Evolutionary conservation across 176 grass and related monocot genomes (phyloP), one percentile per base, ranked within the genome.

Genomic region (Oryza officinalis): DNA sequence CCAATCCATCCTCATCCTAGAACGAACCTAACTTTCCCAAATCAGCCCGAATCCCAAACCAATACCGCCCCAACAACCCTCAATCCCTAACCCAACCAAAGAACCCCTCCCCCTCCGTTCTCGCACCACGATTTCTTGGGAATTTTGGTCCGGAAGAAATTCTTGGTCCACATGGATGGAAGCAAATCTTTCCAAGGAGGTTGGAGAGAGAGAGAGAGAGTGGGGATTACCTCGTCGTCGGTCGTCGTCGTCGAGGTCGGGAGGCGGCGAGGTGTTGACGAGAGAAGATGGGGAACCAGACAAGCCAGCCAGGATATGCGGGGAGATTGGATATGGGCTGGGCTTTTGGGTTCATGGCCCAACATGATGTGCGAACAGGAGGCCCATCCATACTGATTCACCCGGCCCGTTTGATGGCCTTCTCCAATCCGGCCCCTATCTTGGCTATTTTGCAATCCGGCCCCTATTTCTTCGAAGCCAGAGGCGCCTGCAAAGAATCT

Each of bases 241-340:
- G 65, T 45, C 65, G 65, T 45, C 65, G 33, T 35, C 33, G 74
- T 65, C 38, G 50, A 33, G 37, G 25, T n/a, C 65, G 8, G 64
- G 23, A 18, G 83, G 83, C 75, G 83, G 37, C 67, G 83, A 79
- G 65, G 75, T 7, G 73, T 77, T 45, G 83, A 64, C 66, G 23
- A 38, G 73, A 44, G n/a, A 50, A 14, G 37, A 61, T 61, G 37
- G 10, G 31, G 44, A 59, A 12, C 3, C 18, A 26, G 3, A 22
- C 22, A 20, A 20, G 5, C 2, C 22, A 20, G 46, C 4, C 6
- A 64, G 30, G 47, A 57, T 31, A 35, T 37, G 18, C 17, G 20
- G 20, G 20, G 11, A 13, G 10, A 2, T 13, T 64, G 10, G 33
- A 35, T 35, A 6, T 65, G 63, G 57, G 57, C 22, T 25, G 57